Evolutionary conservation across 129 eudicot species (phyloP).

Genomic region (sunflower (Helianthus annuus)): DNA sequence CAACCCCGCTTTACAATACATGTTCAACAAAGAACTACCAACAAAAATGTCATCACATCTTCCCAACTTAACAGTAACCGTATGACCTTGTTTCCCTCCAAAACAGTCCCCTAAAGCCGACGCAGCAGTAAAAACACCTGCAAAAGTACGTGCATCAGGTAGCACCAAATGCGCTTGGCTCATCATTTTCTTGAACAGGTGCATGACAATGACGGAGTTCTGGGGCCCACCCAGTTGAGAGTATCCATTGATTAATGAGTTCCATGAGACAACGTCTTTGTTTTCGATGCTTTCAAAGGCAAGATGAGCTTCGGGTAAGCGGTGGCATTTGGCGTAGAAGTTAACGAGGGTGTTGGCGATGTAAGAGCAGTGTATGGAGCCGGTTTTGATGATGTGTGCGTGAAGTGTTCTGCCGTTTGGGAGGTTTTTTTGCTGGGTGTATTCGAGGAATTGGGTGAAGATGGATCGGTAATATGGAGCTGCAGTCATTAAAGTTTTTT

Average conservation of each 20-base stretch:
- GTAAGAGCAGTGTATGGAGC: constrained; percentile 44
- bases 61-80: constrained; percentile 46
- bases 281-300: constrained; percentile 48
- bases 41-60: constrained; percentile 59
- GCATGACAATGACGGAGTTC: constrained; percentile 42
- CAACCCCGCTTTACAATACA: constrained; percentile 70
- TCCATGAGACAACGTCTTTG: constrained; percentile 81
- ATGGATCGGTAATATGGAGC: constrained; percentile 38
- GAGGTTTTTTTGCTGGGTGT: constrained; percentile 54
- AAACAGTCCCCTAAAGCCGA: constrained; percentile 38
- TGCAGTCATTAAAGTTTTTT: constrained; percentile 39
- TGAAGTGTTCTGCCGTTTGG: constrained; percentile 54
- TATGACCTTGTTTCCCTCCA: constrained; percentile 55
- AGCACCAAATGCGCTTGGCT: constrained; percentile 25
- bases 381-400: constrained; percentile 66
- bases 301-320: constrained; percentile 51
- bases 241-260: constrained; percentile 65
- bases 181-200: constrained; percentile 49
- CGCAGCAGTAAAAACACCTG: constrained; percentile 62
- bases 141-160: constrained; percentile 69
- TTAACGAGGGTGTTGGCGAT: constrained; percentile 64
- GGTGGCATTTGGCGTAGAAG: constrained; percentile 80
- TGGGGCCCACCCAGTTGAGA: constrained; percentile 51
- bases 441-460: constrained; percentile 53
- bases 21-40: constrained; percentile 67